These are phyloP conservation scores for Hyaloperonospora brassicae DNA, from an alignment of 352 stramenopile genomes.

Conservation along the genomic window DNA sequence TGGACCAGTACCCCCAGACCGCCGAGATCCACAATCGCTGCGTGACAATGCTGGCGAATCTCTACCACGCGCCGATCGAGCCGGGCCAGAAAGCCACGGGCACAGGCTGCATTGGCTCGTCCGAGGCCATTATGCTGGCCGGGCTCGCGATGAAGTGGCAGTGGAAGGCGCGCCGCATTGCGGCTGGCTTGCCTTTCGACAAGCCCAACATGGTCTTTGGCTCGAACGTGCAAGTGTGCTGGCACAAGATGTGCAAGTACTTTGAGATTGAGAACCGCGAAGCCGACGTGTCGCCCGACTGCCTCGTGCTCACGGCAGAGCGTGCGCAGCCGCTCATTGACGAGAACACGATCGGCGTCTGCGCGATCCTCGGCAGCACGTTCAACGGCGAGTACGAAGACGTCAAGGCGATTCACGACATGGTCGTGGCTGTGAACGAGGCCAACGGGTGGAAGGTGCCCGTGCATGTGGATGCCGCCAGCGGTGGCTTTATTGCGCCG, in stretches of 20 bases:
- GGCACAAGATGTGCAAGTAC: slow-evolving; percentile 93
- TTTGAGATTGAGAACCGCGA: slow-evolving; percentile 90
- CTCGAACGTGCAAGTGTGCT: slow-evolving; percentile 89
- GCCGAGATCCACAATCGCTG: slow-evolving; percentile 90
- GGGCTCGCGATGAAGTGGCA: slow-evolving; percentile 88
- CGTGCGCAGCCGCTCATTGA: slow-evolving; percentile 70
- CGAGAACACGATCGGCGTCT: slow-evolving; percentile 90
- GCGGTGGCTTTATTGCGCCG: slow-evolving; percentile 88
- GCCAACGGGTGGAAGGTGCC: slow-evolving; percentile 77
- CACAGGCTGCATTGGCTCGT: slow-evolving; percentile 88
- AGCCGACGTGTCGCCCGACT: slow-evolving; percentile 79
- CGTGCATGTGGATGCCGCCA: slow-evolving; percentile 89
- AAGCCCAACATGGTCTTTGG: slow-evolving; percentile 91
- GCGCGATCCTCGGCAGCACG: slow-evolving; percentile 87
- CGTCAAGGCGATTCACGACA: slow-evolving; percentile 85
- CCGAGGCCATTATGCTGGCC: slow-evolving; percentile 88
- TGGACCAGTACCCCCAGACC: slow-evolving; percentile 90
- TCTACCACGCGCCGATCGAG: slow-evolving; percentile 79
- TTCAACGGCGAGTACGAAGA: slow-evolving; percentile 92
- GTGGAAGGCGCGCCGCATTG: slow-evolving; percentile 82
- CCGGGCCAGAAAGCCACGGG: slow-evolving; percentile 55
- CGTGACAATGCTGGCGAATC: slow-evolving; percentile 87
- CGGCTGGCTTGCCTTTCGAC: slow-evolving; percentile 66
- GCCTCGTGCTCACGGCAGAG: slow-evolving; percentile 79
- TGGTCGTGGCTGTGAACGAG: slow-evolving; percentile 80